These are phyloP conservation scores for Fraxinus pennsylvanica DNA, from an alignment of 257 asterid genomes.

Conservation along the genomic window DNA sequence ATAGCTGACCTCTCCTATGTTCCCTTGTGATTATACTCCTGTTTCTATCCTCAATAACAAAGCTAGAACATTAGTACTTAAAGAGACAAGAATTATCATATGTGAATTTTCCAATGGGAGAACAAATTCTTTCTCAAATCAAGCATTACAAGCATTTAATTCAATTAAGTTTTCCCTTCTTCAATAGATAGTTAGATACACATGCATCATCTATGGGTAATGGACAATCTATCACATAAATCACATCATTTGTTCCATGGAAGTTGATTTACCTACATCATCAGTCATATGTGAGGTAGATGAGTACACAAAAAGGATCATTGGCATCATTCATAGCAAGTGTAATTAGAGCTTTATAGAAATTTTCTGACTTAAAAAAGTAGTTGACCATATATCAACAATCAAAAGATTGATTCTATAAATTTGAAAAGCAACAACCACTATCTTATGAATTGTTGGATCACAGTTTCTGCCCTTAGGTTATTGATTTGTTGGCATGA, in stretches of 20 bases:
- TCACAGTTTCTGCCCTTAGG: no score
- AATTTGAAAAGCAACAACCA: no score
- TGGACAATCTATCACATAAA: no score
- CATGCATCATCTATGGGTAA: no score
- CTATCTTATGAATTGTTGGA: no score
- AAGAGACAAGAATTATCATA: not conserved
- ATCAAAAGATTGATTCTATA: no score
- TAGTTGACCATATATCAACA: no score
- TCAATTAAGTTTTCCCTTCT: no score
- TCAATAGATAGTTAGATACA: no score
- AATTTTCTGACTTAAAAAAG: no score
- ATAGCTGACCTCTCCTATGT: not conserved
- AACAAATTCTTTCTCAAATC: not conserved
- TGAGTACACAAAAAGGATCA: not conserved
- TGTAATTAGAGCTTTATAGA: no score
- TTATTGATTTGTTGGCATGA: no score
- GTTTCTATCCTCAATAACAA: not conserved
- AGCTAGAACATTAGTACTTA: not conserved
- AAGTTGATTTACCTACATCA: not conserved
- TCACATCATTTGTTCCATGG: not conserved
- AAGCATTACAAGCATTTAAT: not conserved
- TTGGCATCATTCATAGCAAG: not conserved
- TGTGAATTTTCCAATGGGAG: not conserved
- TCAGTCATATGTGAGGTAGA: not conserved
- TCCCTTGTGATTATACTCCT: not conserved